phyloP scores from a whole-genome alignment of 139 green algal genomes.

The Micractinium sp. region DNA sequence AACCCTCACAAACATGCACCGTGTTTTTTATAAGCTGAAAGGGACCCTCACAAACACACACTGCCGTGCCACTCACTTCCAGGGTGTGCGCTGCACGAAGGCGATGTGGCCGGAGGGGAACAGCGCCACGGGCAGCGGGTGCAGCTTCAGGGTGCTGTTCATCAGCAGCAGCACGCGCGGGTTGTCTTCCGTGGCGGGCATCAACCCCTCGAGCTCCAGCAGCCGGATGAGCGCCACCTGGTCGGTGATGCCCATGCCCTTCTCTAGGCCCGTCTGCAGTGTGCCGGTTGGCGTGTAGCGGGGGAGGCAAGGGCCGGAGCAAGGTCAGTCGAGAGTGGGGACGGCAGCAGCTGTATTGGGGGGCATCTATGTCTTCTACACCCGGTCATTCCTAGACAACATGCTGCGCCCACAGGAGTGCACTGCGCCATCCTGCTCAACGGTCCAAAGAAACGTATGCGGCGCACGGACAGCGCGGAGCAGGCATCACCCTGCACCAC shows the following conservation, averaged over 20 bases:
- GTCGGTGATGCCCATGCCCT: slow-evolving; percentile 27
- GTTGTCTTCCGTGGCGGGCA: neutral
- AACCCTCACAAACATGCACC: too few species aligned
- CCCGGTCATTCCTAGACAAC: too few species aligned
- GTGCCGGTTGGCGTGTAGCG: too few species aligned
- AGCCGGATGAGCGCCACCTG: slow-evolving; percentile 36
- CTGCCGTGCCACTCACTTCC: neutral
- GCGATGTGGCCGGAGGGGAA: slow-evolving; percentile 47
- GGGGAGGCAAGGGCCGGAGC: neutral
- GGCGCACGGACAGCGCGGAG: neutral
- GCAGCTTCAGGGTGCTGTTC: slow-evolving; percentile 22
- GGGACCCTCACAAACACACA: too few species aligned
- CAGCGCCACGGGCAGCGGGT: slow-evolving; percentile 32
- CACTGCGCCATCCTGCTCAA: neutral
- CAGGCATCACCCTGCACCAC: too few species aligned
- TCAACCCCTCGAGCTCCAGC: neutral
- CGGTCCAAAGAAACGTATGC: too few species aligned
- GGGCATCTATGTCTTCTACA: too few species aligned
- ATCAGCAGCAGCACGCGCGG: slow-evolving; percentile 9
- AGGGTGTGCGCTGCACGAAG: slow-evolving; percentile 47
- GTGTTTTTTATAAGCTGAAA: too few species aligned
- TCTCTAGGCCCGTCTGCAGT: neutral
- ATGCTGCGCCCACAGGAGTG: neutral
- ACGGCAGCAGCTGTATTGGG: too few species aligned
- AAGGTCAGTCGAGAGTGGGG: neutral